Evolutionary conservation across 208 protist genomes (phyloP).

Genomic region (Leishmania major): DNA sequence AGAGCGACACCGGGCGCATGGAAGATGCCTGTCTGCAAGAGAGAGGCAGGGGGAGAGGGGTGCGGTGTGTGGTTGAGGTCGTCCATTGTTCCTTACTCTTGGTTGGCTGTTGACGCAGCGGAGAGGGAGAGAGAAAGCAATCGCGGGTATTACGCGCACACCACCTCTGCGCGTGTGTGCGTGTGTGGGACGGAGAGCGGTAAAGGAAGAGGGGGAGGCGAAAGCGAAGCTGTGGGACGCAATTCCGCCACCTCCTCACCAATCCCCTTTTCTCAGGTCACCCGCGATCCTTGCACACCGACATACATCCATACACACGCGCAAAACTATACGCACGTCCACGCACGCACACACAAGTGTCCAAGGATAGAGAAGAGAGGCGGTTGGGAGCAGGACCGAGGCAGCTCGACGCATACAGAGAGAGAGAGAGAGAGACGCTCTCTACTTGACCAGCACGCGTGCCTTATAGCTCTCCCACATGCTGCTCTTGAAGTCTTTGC

Average conservation of each 20-base stretch:
- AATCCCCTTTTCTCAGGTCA: not conserved
- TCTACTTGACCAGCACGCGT: constrained; percentile 7
- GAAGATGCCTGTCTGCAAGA: not conserved
- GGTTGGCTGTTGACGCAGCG: not conserved
- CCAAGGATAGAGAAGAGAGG: not conserved
- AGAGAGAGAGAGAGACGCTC: not conserved
- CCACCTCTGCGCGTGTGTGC: not conserved
- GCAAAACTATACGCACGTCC: not conserved
- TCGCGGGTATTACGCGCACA: not conserved
- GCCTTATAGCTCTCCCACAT: constrained; percentile 27
- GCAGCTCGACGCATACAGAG: not conserved
- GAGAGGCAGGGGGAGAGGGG: constrained; percentile 1
- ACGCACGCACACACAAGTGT: not conserved
- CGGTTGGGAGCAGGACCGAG: not conserved
- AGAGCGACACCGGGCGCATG: not conserved
- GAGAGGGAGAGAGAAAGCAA: not conserved
- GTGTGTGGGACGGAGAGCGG: not conserved
- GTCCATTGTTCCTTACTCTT: not conserved
- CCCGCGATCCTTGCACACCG: not conserved
- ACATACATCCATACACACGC: not conserved
- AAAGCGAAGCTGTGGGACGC: not conserved
- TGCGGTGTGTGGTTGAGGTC: not conserved
- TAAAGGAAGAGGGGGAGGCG: not conserved
- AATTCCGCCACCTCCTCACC: not conserved
- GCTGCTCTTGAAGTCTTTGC: constrained; percentile 40